Conservation (phyloP, 257 asterid species). For the Eucommia ulmoides region DNA sequence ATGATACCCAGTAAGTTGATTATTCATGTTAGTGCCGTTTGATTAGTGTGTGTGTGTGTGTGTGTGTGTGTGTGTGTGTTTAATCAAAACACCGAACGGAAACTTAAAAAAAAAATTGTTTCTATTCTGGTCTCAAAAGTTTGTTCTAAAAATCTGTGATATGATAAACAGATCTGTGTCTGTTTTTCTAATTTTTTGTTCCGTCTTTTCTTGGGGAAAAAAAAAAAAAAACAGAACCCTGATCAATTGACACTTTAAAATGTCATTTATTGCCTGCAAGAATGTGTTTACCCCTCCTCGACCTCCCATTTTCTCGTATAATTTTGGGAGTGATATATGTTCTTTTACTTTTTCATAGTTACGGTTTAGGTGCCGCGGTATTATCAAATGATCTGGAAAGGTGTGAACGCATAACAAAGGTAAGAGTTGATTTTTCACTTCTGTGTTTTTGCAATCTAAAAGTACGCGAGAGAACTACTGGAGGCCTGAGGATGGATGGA, state of each 20-base stretch:
- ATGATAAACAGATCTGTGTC: too few relatives aligned
- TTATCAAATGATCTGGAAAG: constrained; percentile 67
- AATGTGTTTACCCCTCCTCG: background rate
- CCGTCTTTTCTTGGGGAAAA: too few relatives aligned
- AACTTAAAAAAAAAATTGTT: too few relatives aligned
- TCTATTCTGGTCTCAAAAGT: too few relatives aligned
- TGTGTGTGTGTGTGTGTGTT: too few relatives aligned
- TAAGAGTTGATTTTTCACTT: constrained; percentile 12
- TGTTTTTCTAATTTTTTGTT: too few relatives aligned
- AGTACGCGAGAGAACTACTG: constrained; percentile 3
- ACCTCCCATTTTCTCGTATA: background rate
- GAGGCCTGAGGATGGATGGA: background rate
- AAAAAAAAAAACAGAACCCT: too few relatives aligned
- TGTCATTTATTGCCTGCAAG: too few relatives aligned
- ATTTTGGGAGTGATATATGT: background rate
- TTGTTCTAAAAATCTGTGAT: too few relatives aligned
- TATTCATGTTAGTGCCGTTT: background rate
- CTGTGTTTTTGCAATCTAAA: background rate
- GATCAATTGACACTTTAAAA: too few relatives aligned
- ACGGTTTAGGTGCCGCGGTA: constrained; percentile 79
- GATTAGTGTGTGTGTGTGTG: too few relatives aligned
- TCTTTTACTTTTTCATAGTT: constrained; percentile 18
- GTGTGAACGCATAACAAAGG: constrained; percentile 74
- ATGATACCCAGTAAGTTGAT: background rate
- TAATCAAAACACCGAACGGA: too few relatives aligned